These are phyloP conservation scores for Tolypocladium paradoxum DNA, from an alignment of 2,329 filamentous ascomycete genomes.

Conservation along the genomic window DNA sequence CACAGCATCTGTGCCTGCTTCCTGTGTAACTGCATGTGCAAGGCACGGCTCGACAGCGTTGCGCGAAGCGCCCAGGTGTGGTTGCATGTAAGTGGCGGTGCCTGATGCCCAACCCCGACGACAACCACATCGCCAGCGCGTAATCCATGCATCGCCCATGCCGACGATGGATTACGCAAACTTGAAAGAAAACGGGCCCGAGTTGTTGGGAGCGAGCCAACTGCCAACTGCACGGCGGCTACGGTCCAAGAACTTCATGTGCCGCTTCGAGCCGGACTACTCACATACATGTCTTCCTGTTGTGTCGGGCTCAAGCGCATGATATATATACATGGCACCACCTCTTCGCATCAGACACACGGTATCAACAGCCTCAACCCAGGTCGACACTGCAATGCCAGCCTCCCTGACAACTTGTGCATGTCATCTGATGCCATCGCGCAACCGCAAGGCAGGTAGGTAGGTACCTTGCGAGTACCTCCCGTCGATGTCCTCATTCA, in stretches of 20 bases:
- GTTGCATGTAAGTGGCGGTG: background rate
- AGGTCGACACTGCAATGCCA: background rate
- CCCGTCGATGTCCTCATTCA: background rate
- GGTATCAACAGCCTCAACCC: too few species aligned
- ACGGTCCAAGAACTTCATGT: background rate
- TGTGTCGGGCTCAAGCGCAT: too few species aligned
- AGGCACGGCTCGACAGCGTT: background rate
- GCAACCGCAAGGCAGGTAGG: background rate
- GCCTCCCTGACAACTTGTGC: too few species aligned
- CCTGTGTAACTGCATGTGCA: background rate
- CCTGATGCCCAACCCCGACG: background rate
- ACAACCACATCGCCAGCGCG: background rate
- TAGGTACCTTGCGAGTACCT: too few species aligned
- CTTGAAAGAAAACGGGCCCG: background rate
- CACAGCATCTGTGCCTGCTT: background rate
- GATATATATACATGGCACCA: too few species aligned
- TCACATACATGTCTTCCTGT: too few species aligned
- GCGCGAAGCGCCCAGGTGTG: background rate
- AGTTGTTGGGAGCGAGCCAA: background rate
- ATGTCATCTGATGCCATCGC: too few species aligned
- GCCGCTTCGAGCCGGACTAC: too few species aligned
- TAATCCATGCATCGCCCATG: too few species aligned
- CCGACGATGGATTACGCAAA: background rate
- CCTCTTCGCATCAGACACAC: too few species aligned
- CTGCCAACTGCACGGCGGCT: background rate